Percentiles rank a stretch among this genome's conserved stretches.
phyloP scores from a whole-genome alignment of 495 filamentous ascomycete genomes.

The Penicillium longicatenatum region DNA sequence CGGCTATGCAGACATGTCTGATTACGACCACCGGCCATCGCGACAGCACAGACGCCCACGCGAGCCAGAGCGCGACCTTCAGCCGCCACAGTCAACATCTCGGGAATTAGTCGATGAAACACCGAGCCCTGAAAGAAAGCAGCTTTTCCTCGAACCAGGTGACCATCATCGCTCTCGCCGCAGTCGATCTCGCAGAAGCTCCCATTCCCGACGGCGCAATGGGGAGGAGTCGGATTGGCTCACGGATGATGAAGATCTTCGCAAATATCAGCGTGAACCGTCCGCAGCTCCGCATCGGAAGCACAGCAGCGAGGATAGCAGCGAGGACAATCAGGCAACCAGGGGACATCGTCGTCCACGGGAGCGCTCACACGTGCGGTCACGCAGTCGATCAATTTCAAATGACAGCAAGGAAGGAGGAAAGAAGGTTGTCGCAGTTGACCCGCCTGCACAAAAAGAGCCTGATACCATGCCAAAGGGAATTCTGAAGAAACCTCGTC shows the following conservation, averaged over 20 bases:
- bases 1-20: slow-evolving; percentile 41
- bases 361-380: slow-evolving; percentile 24
- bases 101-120: slow-evolving; percentile 14
- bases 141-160: slow-evolving; percentile 22
- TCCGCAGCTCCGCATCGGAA: slow-evolving; percentile 26
- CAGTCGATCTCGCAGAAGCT: slow-evolving; percentile 34
- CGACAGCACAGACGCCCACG: slow-evolving; percentile 16
- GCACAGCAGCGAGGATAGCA: slow-evolving; percentile 29
- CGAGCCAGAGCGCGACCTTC: slow-evolving; percentile 17
- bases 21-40: slow-evolving; percentile 31
- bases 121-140: slow-evolving; percentile 18
- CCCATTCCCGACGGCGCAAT: slow-evolving; percentile 31
- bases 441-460: slow-evolving; percentile 35
- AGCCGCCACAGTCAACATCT: slow-evolving; percentile 15
- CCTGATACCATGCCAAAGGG: slow-evolving; percentile 57
- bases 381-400: slow-evolving; percentile 15
- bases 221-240: slow-evolving; percentile 36
- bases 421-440: slow-evolving; percentile 33
- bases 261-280: slow-evolving; percentile 37
- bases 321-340: slow-evolving; percentile 16
- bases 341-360: slow-evolving; percentile 17
- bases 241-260: slow-evolving; percentile 42
- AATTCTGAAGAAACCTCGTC: slow-evolving; percentile 70
- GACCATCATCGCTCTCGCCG: slow-evolving; percentile 21
- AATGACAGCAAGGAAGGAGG: slow-evolving; percentile 26